Percentiles rank a stretch among this genome's conserved stretches.
phyloP scores from a whole-genome alignment of 2,329 filamentous ascomycete species.

The Cordyceps farinosa region DNA sequence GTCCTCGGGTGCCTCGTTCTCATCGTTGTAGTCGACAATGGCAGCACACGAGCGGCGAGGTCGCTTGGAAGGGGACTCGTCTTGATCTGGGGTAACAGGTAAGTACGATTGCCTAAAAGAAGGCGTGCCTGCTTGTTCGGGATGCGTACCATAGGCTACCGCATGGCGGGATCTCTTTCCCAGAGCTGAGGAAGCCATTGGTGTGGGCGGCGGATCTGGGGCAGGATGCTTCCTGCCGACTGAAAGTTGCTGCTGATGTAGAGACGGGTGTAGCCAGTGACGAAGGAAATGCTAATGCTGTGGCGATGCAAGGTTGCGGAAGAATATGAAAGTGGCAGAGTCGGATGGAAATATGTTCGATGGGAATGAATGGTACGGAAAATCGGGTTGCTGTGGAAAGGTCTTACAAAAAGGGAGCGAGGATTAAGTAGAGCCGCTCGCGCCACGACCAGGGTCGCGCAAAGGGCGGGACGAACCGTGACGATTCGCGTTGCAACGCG shows the following conservation, averaged over 20 bases:
- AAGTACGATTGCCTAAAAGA: conserved; percentile 4
- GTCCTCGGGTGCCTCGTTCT: conserved; percentile 55
- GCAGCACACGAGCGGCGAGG: conserved; percentile 40
- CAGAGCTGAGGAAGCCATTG: conserved; percentile 24
- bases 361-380: not conserved
- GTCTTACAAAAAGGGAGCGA: conserved; percentile 4
- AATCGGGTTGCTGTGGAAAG: not conserved
- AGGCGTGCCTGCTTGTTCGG: not conserved
- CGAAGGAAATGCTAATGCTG: not conserved
- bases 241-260: not conserved
- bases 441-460: conserved; percentile 19
- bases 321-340: not conserved
- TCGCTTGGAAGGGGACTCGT: conserved; percentile 42
- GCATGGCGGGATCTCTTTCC: conserved; percentile 25
- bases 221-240: conserved; percentile 12
- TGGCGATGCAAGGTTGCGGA: conserved; percentile 1
- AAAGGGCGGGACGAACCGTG: conserved; percentile 16
- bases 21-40: conserved; percentile 53
- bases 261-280: not conserved
- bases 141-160: conserved; percentile 23
- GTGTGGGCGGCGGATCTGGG: conserved; percentile 2
- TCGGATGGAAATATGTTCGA: not conserved
- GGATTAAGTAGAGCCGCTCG: conserved; percentile 23
- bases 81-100: conserved; percentile 2
- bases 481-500: conserved; percentile 31